Conservation (phyloP, 306 rosid species). For the Vicia faba region DNA sequence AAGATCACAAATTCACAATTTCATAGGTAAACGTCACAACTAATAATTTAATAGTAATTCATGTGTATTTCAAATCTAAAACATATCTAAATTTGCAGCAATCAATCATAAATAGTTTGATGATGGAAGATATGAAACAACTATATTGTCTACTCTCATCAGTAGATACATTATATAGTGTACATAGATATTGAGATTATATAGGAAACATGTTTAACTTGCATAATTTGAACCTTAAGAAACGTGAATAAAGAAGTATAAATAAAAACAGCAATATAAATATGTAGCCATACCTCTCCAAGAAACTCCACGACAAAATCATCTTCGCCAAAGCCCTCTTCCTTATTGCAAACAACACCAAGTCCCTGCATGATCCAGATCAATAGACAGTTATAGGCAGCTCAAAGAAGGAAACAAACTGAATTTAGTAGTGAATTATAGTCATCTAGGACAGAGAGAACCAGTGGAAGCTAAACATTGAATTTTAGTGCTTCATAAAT, state of each 20-base stretch:
- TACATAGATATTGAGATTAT: constrained; percentile 22
- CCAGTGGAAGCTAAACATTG: not conserved
- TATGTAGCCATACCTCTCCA: constrained; percentile 79
- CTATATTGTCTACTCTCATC: not conserved
- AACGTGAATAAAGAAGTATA: not conserved
- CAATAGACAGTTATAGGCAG: constrained; percentile 33
- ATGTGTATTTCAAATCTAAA: constrained; percentile 6
- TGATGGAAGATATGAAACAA: constrained; percentile 5
- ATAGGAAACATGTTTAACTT: constrained; percentile 16
- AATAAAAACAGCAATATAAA: constrained; percentile 3
- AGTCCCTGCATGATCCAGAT: constrained; percentile 70
- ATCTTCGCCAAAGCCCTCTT: constrained; percentile 77
- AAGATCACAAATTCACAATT: constrained; percentile 10
- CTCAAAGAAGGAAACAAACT: constrained; percentile 14
- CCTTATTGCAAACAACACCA: constrained; percentile 93
- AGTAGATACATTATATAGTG: constrained; percentile 10
- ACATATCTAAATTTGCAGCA: constrained; percentile 5
- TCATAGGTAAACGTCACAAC: not conserved
- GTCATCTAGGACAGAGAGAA: constrained; percentile 6
- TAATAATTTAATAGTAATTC: constrained; percentile 4
- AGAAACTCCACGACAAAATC: constrained; percentile 96
- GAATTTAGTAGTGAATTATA: not conserved
- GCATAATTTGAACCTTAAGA: constrained; percentile 10
- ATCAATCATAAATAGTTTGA: constrained; percentile 13
- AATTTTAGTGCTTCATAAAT: constrained; percentile 9